Evolutionary conservation across 2,329 filamentous ascomycete species (phyloP), one percentile per base, ranked within the genome.

Genomic region (Pseudomassariella vexata): DNA sequence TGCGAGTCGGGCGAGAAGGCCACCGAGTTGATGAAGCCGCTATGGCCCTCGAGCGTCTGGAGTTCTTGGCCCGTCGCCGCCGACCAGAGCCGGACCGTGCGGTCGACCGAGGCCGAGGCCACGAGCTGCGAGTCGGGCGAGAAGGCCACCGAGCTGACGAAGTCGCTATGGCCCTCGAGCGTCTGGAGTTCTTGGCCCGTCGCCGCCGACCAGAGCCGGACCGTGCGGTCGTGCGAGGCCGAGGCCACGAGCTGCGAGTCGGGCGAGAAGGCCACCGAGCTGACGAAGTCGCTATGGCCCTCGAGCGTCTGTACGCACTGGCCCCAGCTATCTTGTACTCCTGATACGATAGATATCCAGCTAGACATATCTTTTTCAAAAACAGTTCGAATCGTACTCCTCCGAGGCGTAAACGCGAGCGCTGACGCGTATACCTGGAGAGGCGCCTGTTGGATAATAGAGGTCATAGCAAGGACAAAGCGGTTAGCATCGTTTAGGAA

Each of bases 361-460:
- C 19, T 12, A 6, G 44, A 41, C 19, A 33, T 35, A 28, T 51
- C 35, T 3, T 19, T 5, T 19, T 38, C 9, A 22, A 46, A 47
- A 10, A 35, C 24, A 3, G 14, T 28, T 30, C 44, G 34, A 7
- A 50, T 37, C 7, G 40, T 14, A 30, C 47, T 55, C 4, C 29
- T 20, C 2, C 28, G 19, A 17, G 53, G 57, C 30, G 46, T 11
- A 11, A 34, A 63, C 24, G 48, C 40, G n/a, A 49, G 53, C 6
- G 37, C 54, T n/a, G 43, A 55, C 8, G 37, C 46, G 37, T 63
- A 64, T 14, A 46, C 36, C 37, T 63, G 58, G 6, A 52, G 38
- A n/a, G 56, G 46, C 14, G 45, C 32, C 5, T 35, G 39, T 28
- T 55, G 35, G 26, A 61, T 52, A 35, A 6, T 44, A 22, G 12